Percentiles rank a stretch among this genome's conserved stretches.
Conservation (phyloP, 2,329 filamentous ascomycete species). For the Fusarium veterinarium region DNA sequence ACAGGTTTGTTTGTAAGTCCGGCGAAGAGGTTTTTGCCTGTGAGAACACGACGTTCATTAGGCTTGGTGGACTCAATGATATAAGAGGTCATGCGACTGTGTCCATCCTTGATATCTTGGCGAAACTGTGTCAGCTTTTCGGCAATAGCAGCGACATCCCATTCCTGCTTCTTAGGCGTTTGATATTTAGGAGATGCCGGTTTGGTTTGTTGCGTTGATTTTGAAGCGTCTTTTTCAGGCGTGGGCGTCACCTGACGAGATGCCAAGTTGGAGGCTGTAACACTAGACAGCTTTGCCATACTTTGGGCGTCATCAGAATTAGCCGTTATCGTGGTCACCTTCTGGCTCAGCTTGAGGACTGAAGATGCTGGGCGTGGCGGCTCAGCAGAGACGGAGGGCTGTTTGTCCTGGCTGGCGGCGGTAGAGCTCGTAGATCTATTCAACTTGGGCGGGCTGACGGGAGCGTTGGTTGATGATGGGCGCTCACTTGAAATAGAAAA, state of each 20-base stretch:
- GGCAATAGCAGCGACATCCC: conserved; percentile 59
- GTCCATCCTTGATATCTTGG: conserved; percentile 58
- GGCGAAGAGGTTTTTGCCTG: conserved; percentile 61
- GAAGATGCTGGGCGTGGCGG: background rate
- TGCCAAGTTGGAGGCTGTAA: conserved; percentile 28
- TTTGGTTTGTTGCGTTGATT: conserved; percentile 17
- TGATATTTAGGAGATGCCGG: conserved; percentile 35
- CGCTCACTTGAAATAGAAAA: conserved; percentile 9
- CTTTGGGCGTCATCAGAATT: conserved; percentile 34
- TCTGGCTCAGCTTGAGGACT: conserved; percentile 10
- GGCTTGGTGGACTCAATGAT: conserved; percentile 59
- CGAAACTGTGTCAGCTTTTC: conserved; percentile 54
- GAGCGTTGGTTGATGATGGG: conserved; percentile 24
- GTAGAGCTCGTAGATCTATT: conserved; percentile 33
- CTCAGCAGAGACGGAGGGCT: background rate
- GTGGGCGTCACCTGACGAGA: conserved; percentile 43
- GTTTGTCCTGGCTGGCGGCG: conserved; percentile 5
- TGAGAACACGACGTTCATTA: conserved; percentile 53
- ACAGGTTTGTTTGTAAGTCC: conserved; percentile 53
- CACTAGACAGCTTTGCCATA: conserved; percentile 40
- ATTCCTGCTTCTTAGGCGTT: conserved; percentile 48
- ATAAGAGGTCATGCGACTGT: conserved; percentile 58
- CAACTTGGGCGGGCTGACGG: conserved; percentile 47
- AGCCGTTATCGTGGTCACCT: conserved; percentile 15
- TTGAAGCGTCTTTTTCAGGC: conserved; percentile 23